Evolutionary conservation across 2,329 filamentous ascomycete genomes (phyloP), one percentile per base, ranked within the genome.

Genomic region (Phaeosphaeria sp.): DNA sequence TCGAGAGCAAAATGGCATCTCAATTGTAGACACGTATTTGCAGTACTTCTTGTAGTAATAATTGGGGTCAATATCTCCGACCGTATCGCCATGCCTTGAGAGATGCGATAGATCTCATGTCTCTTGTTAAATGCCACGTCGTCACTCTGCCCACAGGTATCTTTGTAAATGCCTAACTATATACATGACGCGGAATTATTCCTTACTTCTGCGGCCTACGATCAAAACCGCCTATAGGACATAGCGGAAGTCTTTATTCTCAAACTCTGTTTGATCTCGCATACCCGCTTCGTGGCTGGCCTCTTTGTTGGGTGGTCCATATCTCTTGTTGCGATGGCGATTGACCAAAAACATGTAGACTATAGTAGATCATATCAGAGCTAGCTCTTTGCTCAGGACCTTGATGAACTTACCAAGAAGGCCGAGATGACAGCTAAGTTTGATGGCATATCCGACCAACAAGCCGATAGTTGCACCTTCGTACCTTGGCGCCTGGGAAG

Each of bases 161-260:
- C 25, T 9, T 27, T 27, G 25, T 9, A 4, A 5, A 27, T 27
- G 25, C 25, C 25, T 27, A 27, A 27, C 25, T 27, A 27, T 27
- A 27, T 27, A 27, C 9, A 27, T 27, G 25, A 27, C 9, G 25
- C 25, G 9, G 9, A 9, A 27, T 27, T 5, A 9, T 27, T 27
- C 9, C 25, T 9, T 5, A 4, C 25, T 27, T 4, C 25, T 27
- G 25, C 25, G 9, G 9, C 5, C 9, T 27, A 9, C 4, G 9
- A 27, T 27, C 25, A 27, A 27, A 5, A 9, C 9, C 25, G 5
- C 25, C 25, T 58, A 61, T 30, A 67, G 48, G 2, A 80, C 77
- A 59, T 80, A 80, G 44, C 78, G 60, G 52, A 81, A 81, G 33
- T 79, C 70, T 57, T 76, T 79, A 55, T 80, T 81, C 54, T 80